These are phyloP conservation scores for Clathrus columnatus DNA, from an alignment of 768 basidiomycete genomes.

Conservation along the genomic window DNA sequence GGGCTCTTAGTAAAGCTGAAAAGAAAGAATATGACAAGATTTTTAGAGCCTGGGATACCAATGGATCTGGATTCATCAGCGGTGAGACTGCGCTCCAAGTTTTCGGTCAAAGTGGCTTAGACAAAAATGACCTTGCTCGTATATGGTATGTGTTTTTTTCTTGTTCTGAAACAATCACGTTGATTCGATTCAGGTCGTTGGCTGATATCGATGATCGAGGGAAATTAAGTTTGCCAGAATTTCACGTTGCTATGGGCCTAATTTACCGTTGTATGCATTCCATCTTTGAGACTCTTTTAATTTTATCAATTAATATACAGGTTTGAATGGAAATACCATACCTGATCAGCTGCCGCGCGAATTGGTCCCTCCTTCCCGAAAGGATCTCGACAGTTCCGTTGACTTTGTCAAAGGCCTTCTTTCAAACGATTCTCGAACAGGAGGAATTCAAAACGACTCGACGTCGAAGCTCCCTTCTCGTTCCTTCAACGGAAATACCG, in stretches of 20 bases:
- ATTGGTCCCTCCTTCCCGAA: constrained; percentile 84
- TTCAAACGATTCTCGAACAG: constrained; percentile 68
- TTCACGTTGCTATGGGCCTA: constrained; percentile 96
- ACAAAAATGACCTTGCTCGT: constrained; percentile 81
- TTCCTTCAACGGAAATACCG: constrained; percentile 52
- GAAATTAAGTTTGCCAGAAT: constrained; percentile 91
- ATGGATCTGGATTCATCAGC: constrained; percentile 72
- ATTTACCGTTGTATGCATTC: constrained; percentile 82
- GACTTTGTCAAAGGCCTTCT: constrained; percentile 83
- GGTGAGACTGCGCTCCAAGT: constrained; percentile 83
- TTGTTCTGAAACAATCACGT: background rate
- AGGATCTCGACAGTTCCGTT: constrained; percentile 83
- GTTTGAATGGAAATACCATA: constrained; percentile 84
- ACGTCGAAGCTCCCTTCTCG: constrained; percentile 59
- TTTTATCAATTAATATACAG: constrained; percentile 31
- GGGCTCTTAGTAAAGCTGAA: constrained; percentile 81
- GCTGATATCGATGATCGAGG: constrained; percentile 92
- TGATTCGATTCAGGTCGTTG: constrained; percentile 77
- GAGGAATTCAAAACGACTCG: constrained; percentile 44
- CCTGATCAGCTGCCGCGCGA: constrained; percentile 83
- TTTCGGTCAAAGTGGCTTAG: constrained; percentile 87
- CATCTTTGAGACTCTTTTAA: background rate
- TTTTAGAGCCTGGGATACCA: constrained; percentile 92
- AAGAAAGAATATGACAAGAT: constrained; percentile 96
- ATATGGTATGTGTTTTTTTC: constrained; percentile 62